Conservation (phyloP, 2,329 filamentous ascomycete genomes). For the Diplodia seriata region DNA sequence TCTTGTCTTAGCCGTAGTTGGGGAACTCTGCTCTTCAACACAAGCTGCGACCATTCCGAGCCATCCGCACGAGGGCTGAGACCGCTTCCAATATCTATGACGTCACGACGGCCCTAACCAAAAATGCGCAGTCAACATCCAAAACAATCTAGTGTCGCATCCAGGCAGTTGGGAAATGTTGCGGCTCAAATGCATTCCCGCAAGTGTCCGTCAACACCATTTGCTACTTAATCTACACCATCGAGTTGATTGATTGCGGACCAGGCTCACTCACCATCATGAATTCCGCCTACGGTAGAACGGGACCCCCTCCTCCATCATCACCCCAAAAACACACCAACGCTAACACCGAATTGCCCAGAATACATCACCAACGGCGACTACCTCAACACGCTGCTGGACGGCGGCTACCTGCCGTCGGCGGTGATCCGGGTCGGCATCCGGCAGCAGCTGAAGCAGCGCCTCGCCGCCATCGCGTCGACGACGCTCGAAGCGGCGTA, state of each 20-base stretch:
- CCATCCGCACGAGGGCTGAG: background rate
- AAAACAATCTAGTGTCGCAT: conserved; percentile 28
- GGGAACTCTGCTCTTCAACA: background rate
- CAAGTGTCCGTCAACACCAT: conserved; percentile 4
- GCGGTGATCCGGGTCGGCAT: conserved; percentile 69
- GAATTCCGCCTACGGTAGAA: conserved; percentile 22
- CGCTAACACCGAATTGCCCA: conserved; percentile 2
- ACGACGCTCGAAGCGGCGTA: conserved; percentile 62
- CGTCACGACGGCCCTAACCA: conserved; percentile 19
- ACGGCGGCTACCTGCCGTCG: conserved; percentile 70
- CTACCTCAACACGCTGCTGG: conserved; percentile 55
- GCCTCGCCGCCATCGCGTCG: conserved; percentile 62
- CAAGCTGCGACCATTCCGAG: background rate
- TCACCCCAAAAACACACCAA: background rate
- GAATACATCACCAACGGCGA: conserved; percentile 26
- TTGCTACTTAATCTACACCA: background rate
- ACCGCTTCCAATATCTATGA: conserved; percentile 10
- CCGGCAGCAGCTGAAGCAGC: conserved; percentile 68
- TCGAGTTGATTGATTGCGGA: background rate
- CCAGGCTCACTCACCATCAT: background rate
- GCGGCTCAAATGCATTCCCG: background rate
- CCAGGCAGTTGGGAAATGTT: background rate
- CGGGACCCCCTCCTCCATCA: background rate
- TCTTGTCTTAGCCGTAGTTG: no score
- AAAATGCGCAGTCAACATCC: conserved; percentile 28